Evolutionary conservation across 2,329 filamentous ascomycete species (phyloP), one percentile per base, ranked within the genome.

Genomic region (Atkinsonella hypoxylon): DNA sequence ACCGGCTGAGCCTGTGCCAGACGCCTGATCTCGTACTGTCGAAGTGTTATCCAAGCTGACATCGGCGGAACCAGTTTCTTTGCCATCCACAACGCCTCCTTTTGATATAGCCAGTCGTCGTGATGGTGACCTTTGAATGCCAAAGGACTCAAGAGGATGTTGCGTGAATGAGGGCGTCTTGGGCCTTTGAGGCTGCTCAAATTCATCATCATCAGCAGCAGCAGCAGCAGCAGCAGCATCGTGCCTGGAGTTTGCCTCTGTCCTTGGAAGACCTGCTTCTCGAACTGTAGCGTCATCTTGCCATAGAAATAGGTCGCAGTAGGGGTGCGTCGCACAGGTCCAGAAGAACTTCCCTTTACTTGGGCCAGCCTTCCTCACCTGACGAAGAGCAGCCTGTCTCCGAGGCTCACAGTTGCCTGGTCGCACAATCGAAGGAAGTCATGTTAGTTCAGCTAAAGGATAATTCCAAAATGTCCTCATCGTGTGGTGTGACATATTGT

Each of bases 231-330:
- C 43, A 13, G 26, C 34, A 13, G 6, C 46, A 22, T 55, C 52
- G 7, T 26, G 26, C 26, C 26, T 26, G 26, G 26, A 26, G 5
- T 26, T 26, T 26, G 26, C 26, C 30, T 45, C 46, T 3, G 22
- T 45, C 11, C 39, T 56, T 9, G 51, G 42, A 34, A 58, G 51
- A 4, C 58, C 59, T 0, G 51, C 59, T 55, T 70, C 62, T 4
- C 63, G 62, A 18, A 54, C 48, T 34, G 57, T 53, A 10, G 71
- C 70, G 1, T 63, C 61, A 8, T 73, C 66, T n/a, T 64, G 62
- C 67, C 68, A 76, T 20, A 74, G 56, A 52, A 73, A 76, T 57
- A 76, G 73, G 7, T 57, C 49, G 58, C 73, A 76, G 45, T 63
- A 61, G 7, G 61, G 60, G 8, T 59, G 57, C n/a, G 57, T 51